phyloP scores from a whole-genome alignment of 768 basidiomycete genomes.

The Boletus rufocinnamomeus region DNA sequence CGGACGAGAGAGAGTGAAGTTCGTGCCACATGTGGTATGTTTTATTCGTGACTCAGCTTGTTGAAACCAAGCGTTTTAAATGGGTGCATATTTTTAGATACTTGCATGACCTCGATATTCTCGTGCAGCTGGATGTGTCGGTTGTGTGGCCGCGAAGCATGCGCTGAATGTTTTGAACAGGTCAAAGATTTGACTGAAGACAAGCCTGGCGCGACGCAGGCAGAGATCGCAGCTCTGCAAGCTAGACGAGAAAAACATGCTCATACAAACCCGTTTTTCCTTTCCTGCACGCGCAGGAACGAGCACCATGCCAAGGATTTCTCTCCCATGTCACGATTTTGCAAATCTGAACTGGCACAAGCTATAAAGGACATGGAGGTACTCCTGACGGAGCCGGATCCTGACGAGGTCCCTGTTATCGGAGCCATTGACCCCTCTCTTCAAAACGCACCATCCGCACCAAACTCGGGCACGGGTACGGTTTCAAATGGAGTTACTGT shows the following conservation, averaged over 20 bases:
- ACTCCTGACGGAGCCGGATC: constrained; percentile 42
- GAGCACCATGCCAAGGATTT: constrained; percentile 72
- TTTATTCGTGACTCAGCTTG: constrained; percentile 1
- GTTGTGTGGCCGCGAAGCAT: constrained; percentile 88
- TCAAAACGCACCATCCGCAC: constrained; percentile 18
- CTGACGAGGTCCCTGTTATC: constrained; percentile 24
- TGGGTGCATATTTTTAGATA: constrained; percentile 54
- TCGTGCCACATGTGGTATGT: constrained; percentile 81
- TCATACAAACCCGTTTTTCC: constrained; percentile 71
- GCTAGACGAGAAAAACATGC: constrained; percentile 59
- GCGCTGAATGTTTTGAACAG: constrained; percentile 77
- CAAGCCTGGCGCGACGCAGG: constrained; percentile 46
- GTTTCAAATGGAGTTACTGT: constrained; percentile 16
- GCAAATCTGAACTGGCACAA: constrained; percentile 57
- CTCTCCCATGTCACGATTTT: constrained; percentile 80
- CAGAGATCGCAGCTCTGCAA: constrained; percentile 51
- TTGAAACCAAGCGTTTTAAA: constrained; percentile 12
- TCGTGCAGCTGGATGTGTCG: constrained; percentile 89
- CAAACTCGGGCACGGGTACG: neutral
- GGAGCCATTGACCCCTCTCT: constrained; percentile 35
- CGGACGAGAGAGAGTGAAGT: constrained; percentile 80
- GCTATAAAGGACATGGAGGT: constrained; percentile 72
- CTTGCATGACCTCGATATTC: constrained; percentile 92
- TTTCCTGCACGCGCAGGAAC: constrained; percentile 67
- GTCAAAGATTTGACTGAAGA: constrained; percentile 65